Evolutionary conservation across 257 asterid genomes (phyloP), one percentile per base, ranked within the genome.

Genomic region (Primulina tabacum): DNA sequence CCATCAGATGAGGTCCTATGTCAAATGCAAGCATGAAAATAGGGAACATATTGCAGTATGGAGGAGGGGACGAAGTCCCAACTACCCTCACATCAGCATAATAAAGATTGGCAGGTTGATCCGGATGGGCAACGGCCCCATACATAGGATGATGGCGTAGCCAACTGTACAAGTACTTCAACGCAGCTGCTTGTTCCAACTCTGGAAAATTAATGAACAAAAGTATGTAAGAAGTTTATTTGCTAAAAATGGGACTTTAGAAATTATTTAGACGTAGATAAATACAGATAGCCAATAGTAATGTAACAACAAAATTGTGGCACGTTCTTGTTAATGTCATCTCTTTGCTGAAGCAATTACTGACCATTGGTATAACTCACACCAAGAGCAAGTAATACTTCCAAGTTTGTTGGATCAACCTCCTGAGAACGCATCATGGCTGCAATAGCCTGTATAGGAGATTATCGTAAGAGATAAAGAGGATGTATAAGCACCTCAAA

Each of bases 401-500:
- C 99, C 81, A 94, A 75, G 82, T 94, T 94, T 74, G 95, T 83
- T 7, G 99, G 90, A 82, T 94, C 96, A 69, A 79, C 99, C 82
- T 86, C 96, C 64, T 94, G 99, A 12, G 99, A 98, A 69, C 90
- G 90, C 97, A 94, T 94, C 99, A 94, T 94, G 74, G 97, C 96
- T 74, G 99, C 99, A 80, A 94, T 94, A 78, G 97, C 99, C 99
- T 94, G 92, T 69, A 63, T n/a, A 83, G 60, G 73, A 72, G 56
- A 43, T 63, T 57, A 65, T 62, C 29, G 20, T 50, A 50, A 70
- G 50, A 75, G 52, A 20, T 11, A 40, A 65, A 9, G 47, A 17
- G 66, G 55, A 52, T 65, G 66, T 33, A 65, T 24, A 65, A 50
- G 60, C n/a, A n/a, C 64, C 60, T 10, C 34, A 59, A 64, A 72